phyloP scores from a whole-genome alignment of 495 filamentous ascomycete genomes.

The Aspergillus biplanus region DNA sequence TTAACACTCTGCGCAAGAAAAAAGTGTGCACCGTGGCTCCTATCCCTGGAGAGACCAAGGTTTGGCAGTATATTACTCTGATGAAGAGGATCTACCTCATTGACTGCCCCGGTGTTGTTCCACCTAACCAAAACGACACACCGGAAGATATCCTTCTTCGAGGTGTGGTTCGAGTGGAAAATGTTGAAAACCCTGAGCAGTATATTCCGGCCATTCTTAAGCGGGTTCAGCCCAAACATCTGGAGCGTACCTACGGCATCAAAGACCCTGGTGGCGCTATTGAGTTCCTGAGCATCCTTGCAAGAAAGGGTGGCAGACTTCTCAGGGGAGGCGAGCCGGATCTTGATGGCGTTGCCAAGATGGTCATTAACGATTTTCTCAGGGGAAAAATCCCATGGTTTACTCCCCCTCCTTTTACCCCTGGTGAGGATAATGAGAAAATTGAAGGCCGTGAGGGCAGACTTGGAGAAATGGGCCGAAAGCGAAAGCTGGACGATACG shows the following conservation, averaged over 20 bases:
- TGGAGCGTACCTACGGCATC: constrained; percentile 91
- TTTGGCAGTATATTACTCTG: constrained; percentile 96
- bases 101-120: constrained; percentile 95
- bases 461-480: constrained; percentile 66
- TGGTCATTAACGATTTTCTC: constrained; percentile 94
- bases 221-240: constrained; percentile 80
- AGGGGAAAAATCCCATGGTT: constrained; percentile 96
- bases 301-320: constrained; percentile 83
- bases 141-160: constrained; percentile 88
- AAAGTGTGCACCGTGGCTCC: constrained; percentile 94
- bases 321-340: constrained; percentile 91
- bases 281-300: constrained; percentile 84
- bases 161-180: constrained; percentile 91
- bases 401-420: constrained; percentile 71
- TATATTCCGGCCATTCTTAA: constrained; percentile 85
- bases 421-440: constrained; percentile 55
- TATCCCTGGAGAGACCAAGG: constrained; percentile 89
- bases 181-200: constrained; percentile 92
- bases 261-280: constrained; percentile 67
- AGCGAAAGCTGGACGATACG: constrained; percentile 55
- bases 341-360: constrained; percentile 90
- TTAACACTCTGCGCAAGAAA: constrained; percentile 90
- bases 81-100: constrained; percentile 98
- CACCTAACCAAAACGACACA: constrained; percentile 78
- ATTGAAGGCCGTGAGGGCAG: constrained; percentile 62